Percentiles rank a stretch among this genome's conserved stretches.
Conservation (phyloP, 73 alveolate species). For the Symbiodinium pilosum region DNA sequence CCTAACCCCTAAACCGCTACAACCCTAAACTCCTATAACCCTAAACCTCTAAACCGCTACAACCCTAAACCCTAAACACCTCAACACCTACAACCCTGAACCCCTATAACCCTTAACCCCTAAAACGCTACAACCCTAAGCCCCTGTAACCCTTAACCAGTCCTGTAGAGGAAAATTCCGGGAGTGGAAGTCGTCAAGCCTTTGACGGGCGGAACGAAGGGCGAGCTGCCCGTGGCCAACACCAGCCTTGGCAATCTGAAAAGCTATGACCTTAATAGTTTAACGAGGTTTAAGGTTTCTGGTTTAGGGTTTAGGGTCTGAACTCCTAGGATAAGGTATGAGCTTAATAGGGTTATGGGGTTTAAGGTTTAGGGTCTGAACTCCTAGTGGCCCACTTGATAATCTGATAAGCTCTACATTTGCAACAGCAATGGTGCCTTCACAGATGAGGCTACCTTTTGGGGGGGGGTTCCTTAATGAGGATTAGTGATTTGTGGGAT, state of each 20-base stretch:
- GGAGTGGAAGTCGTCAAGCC: slow-evolving; percentile 35
- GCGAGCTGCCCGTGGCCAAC: slow-evolving; percentile 74
- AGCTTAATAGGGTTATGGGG: neutral
- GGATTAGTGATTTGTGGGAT: no score
- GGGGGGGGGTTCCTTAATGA: no score
- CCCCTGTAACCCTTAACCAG: neutral
- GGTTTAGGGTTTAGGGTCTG: neutral
- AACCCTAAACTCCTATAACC: neutral
- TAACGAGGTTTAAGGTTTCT: neutral
- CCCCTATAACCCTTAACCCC: neutral
- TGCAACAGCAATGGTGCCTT: no score
- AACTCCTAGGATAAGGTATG: no score
- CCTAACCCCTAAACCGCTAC: neutral
- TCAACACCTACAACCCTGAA: no score
- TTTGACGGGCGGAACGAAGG: slow-evolving; percentile 49
- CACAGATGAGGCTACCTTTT: no score
- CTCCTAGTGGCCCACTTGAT: no score
- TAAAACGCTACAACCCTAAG: neutral
- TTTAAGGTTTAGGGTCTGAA: neutral
- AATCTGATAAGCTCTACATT: no score
- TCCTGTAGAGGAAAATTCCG: slow-evolving; percentile 45
- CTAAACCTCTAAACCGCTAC: no score
- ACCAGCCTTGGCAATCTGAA: slow-evolving; percentile 51
- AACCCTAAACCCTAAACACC: no score
- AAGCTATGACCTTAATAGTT: no score